Percentiles rank a stretch among this genome's conserved stretches.
Evolutionary conservation across 805 yeast species (phyloP).

Genomic region (Priceomyces medius): DNA sequence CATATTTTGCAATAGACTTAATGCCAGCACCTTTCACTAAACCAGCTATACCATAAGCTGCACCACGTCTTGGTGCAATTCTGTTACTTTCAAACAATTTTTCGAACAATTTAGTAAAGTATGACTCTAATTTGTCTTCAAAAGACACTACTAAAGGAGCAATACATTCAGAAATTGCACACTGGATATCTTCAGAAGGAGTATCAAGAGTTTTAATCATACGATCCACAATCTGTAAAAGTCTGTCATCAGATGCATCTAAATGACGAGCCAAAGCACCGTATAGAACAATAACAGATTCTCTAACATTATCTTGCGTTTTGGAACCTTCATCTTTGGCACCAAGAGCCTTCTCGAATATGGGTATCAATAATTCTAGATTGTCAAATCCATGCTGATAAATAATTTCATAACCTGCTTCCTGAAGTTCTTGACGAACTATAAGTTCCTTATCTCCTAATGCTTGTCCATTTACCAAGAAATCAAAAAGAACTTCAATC

Average conservation of each 20-base stretch:
- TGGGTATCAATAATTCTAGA: slow-evolving; percentile 74
- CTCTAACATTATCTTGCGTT: slow-evolving; percentile 63
- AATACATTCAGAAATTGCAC: slow-evolving; percentile 80
- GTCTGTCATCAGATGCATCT: slow-evolving; percentile 60
- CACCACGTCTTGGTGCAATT: slow-evolving; percentile 73
- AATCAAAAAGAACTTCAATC: slow-evolving; percentile 57
- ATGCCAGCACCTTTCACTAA: slow-evolving; percentile 88
- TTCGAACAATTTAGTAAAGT: slow-evolving; percentile 58
- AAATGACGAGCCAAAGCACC: slow-evolving; percentile 91
- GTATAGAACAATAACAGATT: slow-evolving; percentile 79
- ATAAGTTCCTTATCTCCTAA: slow-evolving; percentile 70
- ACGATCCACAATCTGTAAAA: slow-evolving; percentile 63
- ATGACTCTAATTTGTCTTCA: slow-evolving; percentile 46
- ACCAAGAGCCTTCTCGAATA: slow-evolving; percentile 71
- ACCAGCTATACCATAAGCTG: slow-evolving; percentile 96
- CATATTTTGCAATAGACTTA: slow-evolving; percentile 68
- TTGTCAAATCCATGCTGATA: slow-evolving; percentile 59
- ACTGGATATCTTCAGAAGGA: slow-evolving; percentile 88
- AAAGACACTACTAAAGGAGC: slow-evolving; percentile 75
- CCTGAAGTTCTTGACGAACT: slow-evolving; percentile 81
- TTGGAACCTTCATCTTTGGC: slow-evolving; percentile 47
- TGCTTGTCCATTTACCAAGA: slow-evolving; percentile 61
- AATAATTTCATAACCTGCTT: slow-evolving; percentile 80
- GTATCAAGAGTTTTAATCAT: slow-evolving; percentile 74
- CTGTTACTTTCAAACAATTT: slow-evolving; percentile 54